These are phyloP conservation scores for Papilionanthe hybrid DNA, from an alignment of 116 monocot species.

Conservation along the genomic window DNA sequence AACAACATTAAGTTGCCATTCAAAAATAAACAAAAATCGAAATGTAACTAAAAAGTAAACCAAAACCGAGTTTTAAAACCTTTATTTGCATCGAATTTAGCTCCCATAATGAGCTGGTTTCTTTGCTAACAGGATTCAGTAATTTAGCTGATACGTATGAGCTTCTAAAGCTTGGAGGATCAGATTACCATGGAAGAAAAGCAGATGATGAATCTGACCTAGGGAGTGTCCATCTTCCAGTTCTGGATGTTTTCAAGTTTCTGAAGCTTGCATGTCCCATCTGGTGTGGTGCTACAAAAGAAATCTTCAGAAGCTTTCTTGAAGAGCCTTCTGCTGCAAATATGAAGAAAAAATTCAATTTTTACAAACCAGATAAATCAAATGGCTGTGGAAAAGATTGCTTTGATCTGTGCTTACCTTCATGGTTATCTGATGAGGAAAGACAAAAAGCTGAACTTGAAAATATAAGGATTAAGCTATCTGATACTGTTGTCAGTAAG, in stretches of 20 bases:
- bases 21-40: neutral
- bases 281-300: slow-evolving; percentile 60
- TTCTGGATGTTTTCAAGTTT: slow-evolving; percentile 38
- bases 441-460: slow-evolving; percentile 32
- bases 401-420: slow-evolving; percentile 26
- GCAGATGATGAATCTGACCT: slow-evolving; percentile 60
- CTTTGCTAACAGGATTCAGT: slow-evolving; percentile 33
- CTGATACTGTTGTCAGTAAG: slow-evolving; percentile 7
- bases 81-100: neutral
- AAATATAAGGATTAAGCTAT: slow-evolving; percentile 38
- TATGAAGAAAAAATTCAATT: slow-evolving; percentile 36
- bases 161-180: slow-evolving; percentile 73
- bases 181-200: slow-evolving; percentile 78
- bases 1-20: too few relatives aligned
- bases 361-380: slow-evolving; percentile 18
- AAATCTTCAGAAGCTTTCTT: slow-evolving; percentile 33
- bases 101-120: neutral
- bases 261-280: slow-evolving; percentile 56
- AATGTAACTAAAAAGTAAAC: too few relatives aligned
- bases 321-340: slow-evolving; percentile 40
- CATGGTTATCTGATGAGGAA: slow-evolving; percentile 41
- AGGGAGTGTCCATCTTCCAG: slow-evolving; percentile 55
- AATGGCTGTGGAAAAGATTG: slow-evolving; percentile 11
- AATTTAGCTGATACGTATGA: slow-evolving; percentile 53
- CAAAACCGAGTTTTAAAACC: neutral